Evolutionary conservation across 305 asterid genomes (phyloP).

Genomic region (Fraxinus nigra): DNA sequence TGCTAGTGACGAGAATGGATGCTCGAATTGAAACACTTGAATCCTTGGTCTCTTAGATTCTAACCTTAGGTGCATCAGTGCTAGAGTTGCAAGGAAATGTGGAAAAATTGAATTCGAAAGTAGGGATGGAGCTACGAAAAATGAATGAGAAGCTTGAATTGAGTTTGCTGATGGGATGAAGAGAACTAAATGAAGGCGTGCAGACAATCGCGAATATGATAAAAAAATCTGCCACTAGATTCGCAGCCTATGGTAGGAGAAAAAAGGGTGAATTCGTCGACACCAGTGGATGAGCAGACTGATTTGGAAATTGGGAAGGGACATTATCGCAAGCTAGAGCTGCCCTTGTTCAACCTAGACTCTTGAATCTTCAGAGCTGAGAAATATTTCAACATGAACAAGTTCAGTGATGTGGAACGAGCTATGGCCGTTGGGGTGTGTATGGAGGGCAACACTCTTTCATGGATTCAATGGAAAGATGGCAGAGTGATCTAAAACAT

Average conservation of each 20-base stretch:
- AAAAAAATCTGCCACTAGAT: neutral
- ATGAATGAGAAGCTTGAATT: neutral
- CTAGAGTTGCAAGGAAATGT: neutral
- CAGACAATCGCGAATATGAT: neutral
- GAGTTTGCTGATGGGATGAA: neutral
- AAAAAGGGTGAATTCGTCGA: neutral
- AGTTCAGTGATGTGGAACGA: neutral
- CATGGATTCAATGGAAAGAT: neutral
- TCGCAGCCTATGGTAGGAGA: neutral
- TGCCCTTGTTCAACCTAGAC: neutral
- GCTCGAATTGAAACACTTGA: neutral
- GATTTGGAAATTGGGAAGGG: neutral
- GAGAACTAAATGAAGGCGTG: neutral
- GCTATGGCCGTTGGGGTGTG: neutral
- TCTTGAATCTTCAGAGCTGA: neutral
- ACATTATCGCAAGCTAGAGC: neutral
- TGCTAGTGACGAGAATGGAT: neutral
- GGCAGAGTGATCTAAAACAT: neutral
- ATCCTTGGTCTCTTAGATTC: neutral
- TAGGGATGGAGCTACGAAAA: neutral
- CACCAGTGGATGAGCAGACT: neutral
- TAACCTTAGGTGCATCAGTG: neutral
- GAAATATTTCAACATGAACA: neutral
- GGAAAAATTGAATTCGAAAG: neutral
- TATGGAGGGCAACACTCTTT: neutral